phyloP scores from a whole-genome alignment of 345 rosid species.

The Arabis hirsuta region DNA sequence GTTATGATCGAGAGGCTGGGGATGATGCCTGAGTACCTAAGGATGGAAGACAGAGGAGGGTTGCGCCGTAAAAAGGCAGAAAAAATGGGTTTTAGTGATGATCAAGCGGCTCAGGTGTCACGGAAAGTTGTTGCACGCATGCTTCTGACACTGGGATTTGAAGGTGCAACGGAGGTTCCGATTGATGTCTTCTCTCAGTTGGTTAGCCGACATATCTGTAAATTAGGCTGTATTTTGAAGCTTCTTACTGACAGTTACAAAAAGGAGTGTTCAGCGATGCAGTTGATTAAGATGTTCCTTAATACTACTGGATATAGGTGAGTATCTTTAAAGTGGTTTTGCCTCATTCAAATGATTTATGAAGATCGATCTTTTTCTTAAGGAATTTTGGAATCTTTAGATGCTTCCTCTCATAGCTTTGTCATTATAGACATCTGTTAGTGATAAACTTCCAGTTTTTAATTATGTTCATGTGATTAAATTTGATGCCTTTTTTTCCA shows the following conservation, averaged over 20 bases:
- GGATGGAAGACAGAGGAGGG: constrained; percentile 74
- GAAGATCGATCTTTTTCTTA: constrained; percentile 4
- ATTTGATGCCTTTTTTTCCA: constrained; percentile 33
- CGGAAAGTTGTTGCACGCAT: constrained; percentile 69
- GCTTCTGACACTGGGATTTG: constrained; percentile 67
- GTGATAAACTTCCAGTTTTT: constrained; percentile 20
- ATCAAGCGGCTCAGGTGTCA: constrained; percentile 70
- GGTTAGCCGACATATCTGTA: constrained; percentile 66
- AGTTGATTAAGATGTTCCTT: constrained; percentile 89
- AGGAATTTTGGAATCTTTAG: neutral
- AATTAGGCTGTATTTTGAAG: constrained; percentile 72
- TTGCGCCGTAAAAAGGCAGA: constrained; percentile 60
- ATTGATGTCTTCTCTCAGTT: constrained; percentile 80
- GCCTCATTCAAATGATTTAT: constrained; percentile 6
- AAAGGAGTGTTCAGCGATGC: constrained; percentile 81
- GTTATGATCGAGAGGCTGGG: constrained; percentile 90
- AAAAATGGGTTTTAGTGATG: constrained; percentile 61
- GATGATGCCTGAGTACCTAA: constrained; percentile 64
- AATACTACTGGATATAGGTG: constrained; percentile 70
- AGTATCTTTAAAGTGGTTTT: constrained; percentile 24
- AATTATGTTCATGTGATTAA: constrained; percentile 23
- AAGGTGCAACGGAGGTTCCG: constrained; percentile 79
- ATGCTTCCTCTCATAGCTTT: constrained; percentile 9
- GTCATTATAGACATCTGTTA: constrained; percentile 1
- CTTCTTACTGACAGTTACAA: constrained; percentile 82